phyloP scores from a whole-genome alignment of 192 early-diverging fungal genomes.

The Backusella macrospora region DNA sequence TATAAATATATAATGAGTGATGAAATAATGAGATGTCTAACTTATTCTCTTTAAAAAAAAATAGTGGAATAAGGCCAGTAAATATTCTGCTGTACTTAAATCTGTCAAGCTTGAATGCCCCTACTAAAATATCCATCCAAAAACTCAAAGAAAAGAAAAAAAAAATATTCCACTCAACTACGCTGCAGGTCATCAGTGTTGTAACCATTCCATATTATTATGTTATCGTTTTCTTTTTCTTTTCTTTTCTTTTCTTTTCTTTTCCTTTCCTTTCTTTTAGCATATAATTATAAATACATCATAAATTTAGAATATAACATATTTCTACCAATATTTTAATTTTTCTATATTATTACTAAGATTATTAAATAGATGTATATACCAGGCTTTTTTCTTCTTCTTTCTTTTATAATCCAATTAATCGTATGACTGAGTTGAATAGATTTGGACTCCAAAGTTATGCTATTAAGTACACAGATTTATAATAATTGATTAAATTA shows the following conservation, averaged over 20 bases:
- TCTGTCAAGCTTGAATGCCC: constrained; percentile 13
- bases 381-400: background rate
- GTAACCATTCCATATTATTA: background rate
- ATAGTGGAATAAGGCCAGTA: constrained; percentile 12
- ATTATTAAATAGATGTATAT: background rate
- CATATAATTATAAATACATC: background rate
- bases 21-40: background rate
- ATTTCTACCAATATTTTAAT: background rate
- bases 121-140: background rate
- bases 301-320: background rate
- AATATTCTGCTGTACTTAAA: constrained; percentile 2
- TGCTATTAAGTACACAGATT: too few relatives aligned
- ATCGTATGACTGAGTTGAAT: too few relatives aligned
- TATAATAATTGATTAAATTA: too few relatives aligned
- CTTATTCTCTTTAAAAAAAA: too few relatives aligned
- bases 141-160: background rate
- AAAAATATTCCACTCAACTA: background rate
- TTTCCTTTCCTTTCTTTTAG: background rate
- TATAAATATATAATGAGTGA: background rate
- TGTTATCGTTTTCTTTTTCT: background rate
- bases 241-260: background rate
- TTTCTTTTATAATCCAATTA: too few relatives aligned
- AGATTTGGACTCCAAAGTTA: too few relatives aligned
- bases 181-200: background rate
- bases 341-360: background rate